A percentile compares a stretch with the other conserved stretches of the same genome.
phyloP scores from a whole-genome alignment of 2,329 filamentous ascomycete species.

The Tolypocladium album region DNA sequence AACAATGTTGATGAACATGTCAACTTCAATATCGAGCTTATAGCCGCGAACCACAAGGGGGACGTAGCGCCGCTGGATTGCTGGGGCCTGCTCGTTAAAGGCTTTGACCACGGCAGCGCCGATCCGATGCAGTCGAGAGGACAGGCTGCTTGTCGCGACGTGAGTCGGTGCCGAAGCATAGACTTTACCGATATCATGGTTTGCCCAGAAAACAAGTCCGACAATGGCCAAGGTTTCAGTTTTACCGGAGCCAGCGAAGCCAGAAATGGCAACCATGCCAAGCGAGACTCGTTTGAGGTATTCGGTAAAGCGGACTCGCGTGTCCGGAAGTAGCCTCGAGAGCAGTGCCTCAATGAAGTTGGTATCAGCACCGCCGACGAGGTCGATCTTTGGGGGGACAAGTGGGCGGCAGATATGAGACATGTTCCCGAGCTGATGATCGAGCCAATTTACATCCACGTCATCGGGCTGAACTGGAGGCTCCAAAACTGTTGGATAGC shows the following conservation, averaged over 20 bases:
- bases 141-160: not conserved
- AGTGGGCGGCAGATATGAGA: not conserved
- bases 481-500: not conserved
- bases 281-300: not conserved
- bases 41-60: not conserved
- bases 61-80: not conserved
- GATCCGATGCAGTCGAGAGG: not conserved
- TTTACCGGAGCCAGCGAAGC: not conserved
- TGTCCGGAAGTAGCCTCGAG: not conserved
- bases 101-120: not conserved
- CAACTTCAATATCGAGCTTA: not conserved
- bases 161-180: not conserved
- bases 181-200: not conserved
- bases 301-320: not conserved
- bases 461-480: not conserved
- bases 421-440: not conserved
- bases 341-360: not conserved
- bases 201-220: not conserved
- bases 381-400: not conserved
- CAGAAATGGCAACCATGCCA: not conserved
- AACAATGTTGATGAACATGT: not conserved
- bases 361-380: not conserved
- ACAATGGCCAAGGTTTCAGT: not conserved
- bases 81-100: not conserved
- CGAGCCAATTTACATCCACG: not conserved